Evolutionary conservation across 2,329 filamentous ascomycete genomes (phyloP), one percentile per base, ranked within the genome.

Genomic region (Pestalotiopsis sp.): DNA sequence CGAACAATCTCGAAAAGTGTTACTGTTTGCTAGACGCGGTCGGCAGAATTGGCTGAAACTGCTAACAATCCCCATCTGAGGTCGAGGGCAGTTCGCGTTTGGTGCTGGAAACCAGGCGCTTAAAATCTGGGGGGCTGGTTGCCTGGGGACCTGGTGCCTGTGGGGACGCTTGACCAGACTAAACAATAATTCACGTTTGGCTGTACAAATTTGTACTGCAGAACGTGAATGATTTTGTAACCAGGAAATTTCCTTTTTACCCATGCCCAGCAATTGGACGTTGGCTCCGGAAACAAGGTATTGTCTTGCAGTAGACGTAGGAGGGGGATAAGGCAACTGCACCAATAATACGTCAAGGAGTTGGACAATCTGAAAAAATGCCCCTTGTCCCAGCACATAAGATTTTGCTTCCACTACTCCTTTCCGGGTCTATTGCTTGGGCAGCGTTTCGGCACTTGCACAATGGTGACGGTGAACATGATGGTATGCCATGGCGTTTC

Each of bases 171-270:
- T 66, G 4, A 9, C 45, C 45, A 52, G 45, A 52, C 45, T 52
- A 72, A 73, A 73, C 67, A 69, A 68, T 70, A 72, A 72, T 72
- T 75, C 74, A 76, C 72, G 65, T 65, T 59, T 61, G 52, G 45
- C 66, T 68, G 68, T 74, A 71, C 61, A 75, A 71, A 62, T 71
- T 65, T 70, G 68, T 73, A 70, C 70, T 70, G 45, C 49, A 36
- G 40, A 11, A 66, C 65, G 70, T 76, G 74, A 74, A 71, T 72
- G 67, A 68, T 70, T 65, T 67, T 63, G 25, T 67, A 68, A 71
- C 59, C 49, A 23, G 61, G 63, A 9, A 9, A 52, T n/a, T 52
- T 52, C 6, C 14, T n/a, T 52, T 52, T 52, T 9, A n/a, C 17
- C n/a, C 17, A n/a, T 52, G 17, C 17, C n/a, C 5, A n/a, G 17